phyloP scores from a whole-genome alignment of 2,329 filamentous ascomycete genomes.

The Tolypocladium guangdongense region DNA sequence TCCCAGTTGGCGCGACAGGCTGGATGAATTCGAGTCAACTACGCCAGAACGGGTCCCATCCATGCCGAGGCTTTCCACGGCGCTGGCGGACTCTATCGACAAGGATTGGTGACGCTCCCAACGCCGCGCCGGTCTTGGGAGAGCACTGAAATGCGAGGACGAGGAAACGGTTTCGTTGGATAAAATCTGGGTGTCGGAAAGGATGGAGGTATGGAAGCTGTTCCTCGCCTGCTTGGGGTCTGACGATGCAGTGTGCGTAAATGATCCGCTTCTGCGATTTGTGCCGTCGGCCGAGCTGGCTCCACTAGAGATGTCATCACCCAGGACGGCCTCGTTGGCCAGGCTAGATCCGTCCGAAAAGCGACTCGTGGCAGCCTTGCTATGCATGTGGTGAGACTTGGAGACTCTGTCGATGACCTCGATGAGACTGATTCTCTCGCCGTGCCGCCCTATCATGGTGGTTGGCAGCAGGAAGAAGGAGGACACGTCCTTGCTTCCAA shows the following conservation, averaged over 20 bases:
- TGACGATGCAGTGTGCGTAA: slow-evolving; percentile 31
- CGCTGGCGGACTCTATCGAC: slow-evolving; percentile 35
- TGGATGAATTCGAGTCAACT: slow-evolving; percentile 35
- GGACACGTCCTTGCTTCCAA: slow-evolving; percentile 78
- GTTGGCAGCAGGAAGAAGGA: slow-evolving; percentile 84
- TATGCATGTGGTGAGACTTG: slow-evolving; percentile 45
- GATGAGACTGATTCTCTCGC: slow-evolving; percentile 60
- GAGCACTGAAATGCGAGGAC: slow-evolving; percentile 29
- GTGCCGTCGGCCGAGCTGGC: slow-evolving; percentile 45
- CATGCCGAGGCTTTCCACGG: slow-evolving; percentile 31
- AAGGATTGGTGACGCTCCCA: slow-evolving; percentile 44
- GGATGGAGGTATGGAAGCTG: slow-evolving; percentile 28
- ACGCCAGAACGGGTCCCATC: slow-evolving; percentile 32
- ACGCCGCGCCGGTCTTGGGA: slow-evolving; percentile 27
- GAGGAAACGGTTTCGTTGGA: slow-evolving; percentile 38
- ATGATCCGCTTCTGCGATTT: slow-evolving; percentile 37
- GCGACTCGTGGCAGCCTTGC: slow-evolving; percentile 29
- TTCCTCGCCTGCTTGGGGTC: slow-evolving; percentile 28
- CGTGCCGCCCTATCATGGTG: slow-evolving; percentile 67
- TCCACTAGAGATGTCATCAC: slow-evolving; percentile 45
- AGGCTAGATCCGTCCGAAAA: slow-evolving; percentile 44
- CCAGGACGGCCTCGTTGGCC: slow-evolving; percentile 37
- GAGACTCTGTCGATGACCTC: slow-evolving; percentile 68
- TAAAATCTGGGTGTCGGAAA: slow-evolving; percentile 28
- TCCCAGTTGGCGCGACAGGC: slow-evolving; percentile 42